Base-by-base conservation (phyloP, 2,329 filamentous ascomycete species). In the Aspergillus intermedius region DNA sequence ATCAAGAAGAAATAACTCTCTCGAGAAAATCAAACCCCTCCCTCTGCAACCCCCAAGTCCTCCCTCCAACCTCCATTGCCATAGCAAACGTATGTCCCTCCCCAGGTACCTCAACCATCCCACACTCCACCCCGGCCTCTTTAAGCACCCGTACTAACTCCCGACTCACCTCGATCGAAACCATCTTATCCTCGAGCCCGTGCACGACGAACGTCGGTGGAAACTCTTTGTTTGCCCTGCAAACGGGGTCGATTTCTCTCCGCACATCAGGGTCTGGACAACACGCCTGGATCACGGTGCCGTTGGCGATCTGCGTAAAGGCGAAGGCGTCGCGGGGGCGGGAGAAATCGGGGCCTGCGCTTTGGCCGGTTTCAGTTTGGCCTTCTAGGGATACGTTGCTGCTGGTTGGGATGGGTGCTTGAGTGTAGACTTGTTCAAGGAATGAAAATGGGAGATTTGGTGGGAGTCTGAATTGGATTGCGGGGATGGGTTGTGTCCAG, bases 61-160 rank as follows among this genome's bases (percentile, higher is more conserved):
- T 49, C 52, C 63, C 65, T 1, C 69, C 70, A 47, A 70, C 68
- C 49, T 64, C 50, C 71, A 74, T 74, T 49, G 60, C 67, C 2
- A 63, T 66, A 0, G 68, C 68, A 60, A 74, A 74, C 2, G 70
- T 74, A 52, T 74, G 72, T n/a, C 63, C 68, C 49, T 74, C 72
- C 4, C 59, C 68, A 0, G 66, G 66, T 6, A 74, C 63, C 49
- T 70, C 68, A 8, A 59, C 56, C 57, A 73, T 58, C 4, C 59
- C 68, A 53, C 67, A 68, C 25, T 58, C 47, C 0, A 74, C 66
- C 4, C 63, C 66, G 5, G 56, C 44, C 34, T 58, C 50, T 30
- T 53, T 42, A 15, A 74, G 47, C 4, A 41, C 55, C 3, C 34
- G 48, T 40, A 57, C 57, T 37, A 74, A 44, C 23, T 50, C 53